These are phyloP conservation scores for Forsythia suspensa DNA, from an alignment of 257 asterid species.

Conservation along the genomic window DNA sequence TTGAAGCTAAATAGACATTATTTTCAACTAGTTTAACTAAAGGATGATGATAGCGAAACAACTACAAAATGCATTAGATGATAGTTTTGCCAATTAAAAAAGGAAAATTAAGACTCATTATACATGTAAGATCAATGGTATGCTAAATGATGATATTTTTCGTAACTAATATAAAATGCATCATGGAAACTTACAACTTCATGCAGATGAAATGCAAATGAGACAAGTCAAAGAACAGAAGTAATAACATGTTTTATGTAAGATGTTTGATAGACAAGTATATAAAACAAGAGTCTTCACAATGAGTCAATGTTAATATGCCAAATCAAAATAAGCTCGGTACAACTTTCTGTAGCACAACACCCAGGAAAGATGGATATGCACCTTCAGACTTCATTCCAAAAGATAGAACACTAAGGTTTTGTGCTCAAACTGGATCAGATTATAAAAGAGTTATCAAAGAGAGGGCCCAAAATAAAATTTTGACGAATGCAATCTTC, in stretches of 20 bases:
- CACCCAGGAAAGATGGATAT: not conserved
- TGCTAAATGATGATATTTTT: not conserved
- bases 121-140: not conserved
- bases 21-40: not conserved
- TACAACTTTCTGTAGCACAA: not conserved
- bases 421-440: not conserved
- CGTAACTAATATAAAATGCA: constrained; percentile 17
- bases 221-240: not conserved
- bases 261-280: constrained; percentile 14
- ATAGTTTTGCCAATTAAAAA: not conserved
- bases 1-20: not conserved
- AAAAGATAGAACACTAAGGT: not conserved
- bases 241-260: constrained; percentile 1
- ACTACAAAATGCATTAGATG: constrained; percentile 7
- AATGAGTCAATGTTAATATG: not conserved
- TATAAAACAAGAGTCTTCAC: not conserved
- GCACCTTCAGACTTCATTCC: not conserved
- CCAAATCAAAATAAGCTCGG: not conserved
- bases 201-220: not conserved
- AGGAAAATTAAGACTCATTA: not conserved
- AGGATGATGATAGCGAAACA: constrained; percentile 3
- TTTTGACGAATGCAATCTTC: not conserved
- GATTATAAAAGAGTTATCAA: not conserved
- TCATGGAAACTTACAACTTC: constrained; percentile 11
- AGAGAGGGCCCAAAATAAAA: not conserved